A percentile compares a stretch with the other conserved stretches of the same genome.
Conservation (phyloP, 805 yeast genomes). For the Pichia heedii region DNA sequence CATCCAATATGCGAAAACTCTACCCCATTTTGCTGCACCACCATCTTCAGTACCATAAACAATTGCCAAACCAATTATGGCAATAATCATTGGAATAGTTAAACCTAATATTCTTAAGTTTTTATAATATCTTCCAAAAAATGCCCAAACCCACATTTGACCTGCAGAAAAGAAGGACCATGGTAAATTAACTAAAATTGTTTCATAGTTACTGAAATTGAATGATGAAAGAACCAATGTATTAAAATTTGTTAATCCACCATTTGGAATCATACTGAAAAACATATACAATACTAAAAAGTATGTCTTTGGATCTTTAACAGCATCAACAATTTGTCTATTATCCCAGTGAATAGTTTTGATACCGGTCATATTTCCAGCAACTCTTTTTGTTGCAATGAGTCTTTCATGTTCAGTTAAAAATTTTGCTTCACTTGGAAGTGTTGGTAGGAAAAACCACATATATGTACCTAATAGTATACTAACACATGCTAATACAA, state of each 20-base stretch:
- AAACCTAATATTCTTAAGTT: constrained; percentile 26
- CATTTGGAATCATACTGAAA: constrained; percentile 17
- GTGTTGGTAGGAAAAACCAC: constrained; percentile 39
- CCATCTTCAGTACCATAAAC: constrained; percentile 12
- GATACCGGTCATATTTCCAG: constrained; percentile 26
- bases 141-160: constrained; percentile 16
- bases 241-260: constrained; percentile 16
- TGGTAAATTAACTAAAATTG: constrained; percentile 18
- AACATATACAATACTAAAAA: constrained; percentile 24
- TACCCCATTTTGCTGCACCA: constrained; percentile 22
- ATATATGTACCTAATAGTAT: constrained; percentile 28
- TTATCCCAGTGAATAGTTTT: constrained; percentile 36
- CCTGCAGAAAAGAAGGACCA: constrained; percentile 17
- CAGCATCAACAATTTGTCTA: constrained; percentile 36
- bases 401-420: constrained; percentile 29
- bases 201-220: constrained; percentile 12
- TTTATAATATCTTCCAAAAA: constrained; percentile 9
- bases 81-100: constrained; percentile 37
- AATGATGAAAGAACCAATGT: constrained; percentile 13
- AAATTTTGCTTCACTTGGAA: constrained; percentile 41
- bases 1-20: constrained; percentile 27
- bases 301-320: constrained; percentile 39
- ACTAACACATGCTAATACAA: constrained; percentile 45
- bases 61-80: constrained; percentile 18
- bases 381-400: constrained; percentile 34